Evolutionary conservation across 2,329 filamentous ascomycete genomes (phyloP), one percentile per base, ranked within the genome.

Genomic region (Penicillium hesseltinei): DNA sequence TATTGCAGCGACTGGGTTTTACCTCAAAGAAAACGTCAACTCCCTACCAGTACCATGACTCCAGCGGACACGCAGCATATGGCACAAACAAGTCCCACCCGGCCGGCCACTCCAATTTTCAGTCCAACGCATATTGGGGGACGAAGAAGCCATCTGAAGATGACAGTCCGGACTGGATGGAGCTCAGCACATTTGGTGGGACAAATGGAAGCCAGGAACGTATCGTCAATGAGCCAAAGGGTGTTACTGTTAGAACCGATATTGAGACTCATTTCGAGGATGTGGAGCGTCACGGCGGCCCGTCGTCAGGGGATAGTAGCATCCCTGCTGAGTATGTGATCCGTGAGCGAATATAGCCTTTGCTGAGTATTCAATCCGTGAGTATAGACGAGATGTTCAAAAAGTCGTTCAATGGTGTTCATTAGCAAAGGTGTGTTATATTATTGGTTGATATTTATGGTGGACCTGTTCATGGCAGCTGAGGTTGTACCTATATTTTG

Each of bases 1-100:
- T 61, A 13, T 25, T 61, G n/a, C 59, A 59, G 44, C 35, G 17
- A n/a, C 27, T 61, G 13, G 59, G 59, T 9, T 33, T 61, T n/a
- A 56, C 40, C 29, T 50, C 49, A 2, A 59, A 61, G 35, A 53
- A 58, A 27, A 31, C 44, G 3, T 49, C 56, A 7, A 38, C 38
- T 2, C 50, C 50, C 11, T 50, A 58, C 40, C 27, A 42, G 19
- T 27, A 39, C n/a, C 50, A 27, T 10, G 23, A 39, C n/a, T 40
- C 50, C 11, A 49, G 44, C n/a, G 38, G 29, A 8, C 17, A 45
- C 5, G 51, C 39, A 25, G 51, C 31, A 36, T 46, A 49, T 38
- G 45, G 44, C 31, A 57, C 50, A 10, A 54, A 57, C 17, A 39
- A 35, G 17, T 54, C 51, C 19, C 44, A 58, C 44, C 38, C 13